phyloP scores from a whole-genome alignment of 78 protist genomes.

The Dictyostelium discoideum region dicty_2.7 NC_007090.3:3639001-3639500 shows the following conservation, averaged over 20 bases:
- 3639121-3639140: neutral
- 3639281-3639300: neutral
- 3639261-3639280: neutral
- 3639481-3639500: neutral
- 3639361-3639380: conserved; percentile 10
- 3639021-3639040: neutral
- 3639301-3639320: neutral
- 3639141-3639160: neutral
- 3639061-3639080: neutral
- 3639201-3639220: neutral
- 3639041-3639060: neutral
- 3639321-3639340: neutral
- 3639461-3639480: neutral
- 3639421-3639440: neutral
- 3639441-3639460: neutral
- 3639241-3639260: neutral
- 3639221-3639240: neutral
- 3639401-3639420: neutral
- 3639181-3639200: neutral
- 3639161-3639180: neutral
- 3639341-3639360: conserved; percentile 11
- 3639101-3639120: neutral
- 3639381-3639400: conserved; percentile 6
- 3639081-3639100: no score
- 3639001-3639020: neutral